These are phyloP conservation scores for Naganishia sp. DNA, from an alignment of 1,284 basidiomycete genomes.

Conservation along the genomic window DNA sequence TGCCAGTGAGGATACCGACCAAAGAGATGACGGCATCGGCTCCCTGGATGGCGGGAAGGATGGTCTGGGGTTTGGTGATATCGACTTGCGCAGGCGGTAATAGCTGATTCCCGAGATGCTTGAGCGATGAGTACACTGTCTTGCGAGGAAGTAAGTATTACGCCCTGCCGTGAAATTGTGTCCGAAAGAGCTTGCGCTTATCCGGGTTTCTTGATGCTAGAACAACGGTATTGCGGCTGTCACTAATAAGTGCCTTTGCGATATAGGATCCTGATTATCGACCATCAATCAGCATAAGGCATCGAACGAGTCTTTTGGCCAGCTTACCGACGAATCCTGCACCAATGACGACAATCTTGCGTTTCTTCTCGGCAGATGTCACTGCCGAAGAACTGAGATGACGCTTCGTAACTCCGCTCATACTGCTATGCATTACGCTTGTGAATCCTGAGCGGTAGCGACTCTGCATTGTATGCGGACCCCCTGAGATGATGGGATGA, in stretches of 20 bases:
- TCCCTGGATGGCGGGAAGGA: conserved; percentile 58
- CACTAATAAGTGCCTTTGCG: conserved; percentile 56
- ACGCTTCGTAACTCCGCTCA: conserved; percentile 1
- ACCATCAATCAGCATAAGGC: not conserved
- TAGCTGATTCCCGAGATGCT: conserved; percentile 45
- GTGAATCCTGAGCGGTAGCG: not conserved
- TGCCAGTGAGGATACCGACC: conserved; percentile 65
- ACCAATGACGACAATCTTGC: conserved; percentile 65
- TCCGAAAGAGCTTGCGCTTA: conserved; percentile 45
- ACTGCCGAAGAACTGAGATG: conserved; percentile 6
- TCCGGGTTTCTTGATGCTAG: conserved; percentile 61
- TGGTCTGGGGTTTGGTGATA: conserved; percentile 57
- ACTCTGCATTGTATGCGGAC: not conserved
- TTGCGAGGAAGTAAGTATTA: not conserved
- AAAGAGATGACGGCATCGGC: conserved; percentile 65
- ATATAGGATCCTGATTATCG: conserved; percentile 60
- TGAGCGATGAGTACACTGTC: conserved; percentile 43
- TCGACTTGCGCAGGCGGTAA: conserved; percentile 60
- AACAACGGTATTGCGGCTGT: conserved; percentile 56
- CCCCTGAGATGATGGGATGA: too few relatives aligned
- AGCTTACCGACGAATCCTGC: conserved; percentile 65
- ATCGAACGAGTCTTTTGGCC: not conserved
- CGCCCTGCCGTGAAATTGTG: not conserved
- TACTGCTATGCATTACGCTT: not conserved
- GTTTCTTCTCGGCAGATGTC: conserved; percentile 25